Conservation (phyloP, 208 protist species). For the Crithidia bombi region DNA sequence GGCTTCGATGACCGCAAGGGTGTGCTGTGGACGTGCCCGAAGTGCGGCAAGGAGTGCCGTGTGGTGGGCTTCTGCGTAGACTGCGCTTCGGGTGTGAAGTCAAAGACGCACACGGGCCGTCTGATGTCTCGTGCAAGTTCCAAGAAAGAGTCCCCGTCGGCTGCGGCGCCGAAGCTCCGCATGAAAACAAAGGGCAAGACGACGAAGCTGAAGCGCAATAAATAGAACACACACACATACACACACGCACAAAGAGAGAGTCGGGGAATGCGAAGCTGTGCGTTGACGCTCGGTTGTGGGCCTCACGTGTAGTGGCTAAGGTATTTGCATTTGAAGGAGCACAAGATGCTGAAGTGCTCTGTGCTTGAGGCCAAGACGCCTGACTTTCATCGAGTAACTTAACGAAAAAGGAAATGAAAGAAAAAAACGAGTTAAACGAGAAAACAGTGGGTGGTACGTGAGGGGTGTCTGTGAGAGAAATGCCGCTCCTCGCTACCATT, state of each 20-base stretch:
- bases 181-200: slow-evolving; percentile 45
- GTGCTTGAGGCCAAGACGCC: too few relatives aligned
- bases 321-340: too few relatives aligned
- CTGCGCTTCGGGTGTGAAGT: slow-evolving; percentile 75
- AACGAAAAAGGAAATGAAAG: neutral
- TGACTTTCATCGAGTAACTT: slow-evolving; percentile 7
- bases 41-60: slow-evolving; percentile 67
- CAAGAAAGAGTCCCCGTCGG: slow-evolving; percentile 38
- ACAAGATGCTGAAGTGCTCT: too few relatives aligned
- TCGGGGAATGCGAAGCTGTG: too few relatives aligned
- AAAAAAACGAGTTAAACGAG: slow-evolving; percentile 11
- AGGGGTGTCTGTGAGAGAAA: too few relatives aligned
- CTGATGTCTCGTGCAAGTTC: slow-evolving; percentile 54
- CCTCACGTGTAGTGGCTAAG: too few relatives aligned
- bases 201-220: slow-evolving; percentile 65
- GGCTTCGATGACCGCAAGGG: slow-evolving; percentile 87
- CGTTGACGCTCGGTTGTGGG: too few relatives aligned
- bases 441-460: neutral
- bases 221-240: slow-evolving; percentile 44
- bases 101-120: slow-evolving; percentile 57
- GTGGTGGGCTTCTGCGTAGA: slow-evolving; percentile 88
- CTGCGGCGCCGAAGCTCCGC: slow-evolving; percentile 30
- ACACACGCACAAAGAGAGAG: too few relatives aligned
- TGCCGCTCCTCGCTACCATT: too few relatives aligned
- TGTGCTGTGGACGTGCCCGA: slow-evolving; percentile 82